phyloP scores from a whole-genome alignment of 2,329 filamentous ascomycete genomes.

The Pseudogymnoascus sp. region DNA sequence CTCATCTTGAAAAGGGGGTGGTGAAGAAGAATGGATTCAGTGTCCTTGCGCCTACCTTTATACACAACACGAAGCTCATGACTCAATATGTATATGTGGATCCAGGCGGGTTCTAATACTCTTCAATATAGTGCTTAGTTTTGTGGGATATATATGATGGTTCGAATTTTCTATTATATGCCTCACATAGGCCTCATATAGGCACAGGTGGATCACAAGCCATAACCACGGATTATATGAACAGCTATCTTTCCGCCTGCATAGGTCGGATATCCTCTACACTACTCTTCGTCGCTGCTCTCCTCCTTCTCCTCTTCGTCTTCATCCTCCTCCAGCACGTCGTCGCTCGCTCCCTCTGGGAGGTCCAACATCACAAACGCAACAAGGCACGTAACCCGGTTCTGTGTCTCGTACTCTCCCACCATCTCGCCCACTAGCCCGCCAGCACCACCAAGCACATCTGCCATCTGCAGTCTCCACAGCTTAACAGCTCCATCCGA shows the following conservation, averaged over 20 bases:
- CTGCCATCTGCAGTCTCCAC: constrained; percentile 52
- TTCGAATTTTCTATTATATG: not conserved
- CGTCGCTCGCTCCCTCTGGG: constrained; percentile 51
- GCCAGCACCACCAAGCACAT: constrained; percentile 33
- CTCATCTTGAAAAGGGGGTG: not conserved
- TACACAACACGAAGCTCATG: not conserved
- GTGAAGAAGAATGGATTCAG: not conserved
- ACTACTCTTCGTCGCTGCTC: constrained; percentile 16
- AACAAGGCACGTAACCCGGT: constrained; percentile 81
- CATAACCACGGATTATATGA: not conserved
- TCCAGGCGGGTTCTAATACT: not conserved
- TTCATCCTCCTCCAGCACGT: constrained; percentile 20
- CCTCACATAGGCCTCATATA: not conserved
- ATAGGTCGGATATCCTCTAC: constrained; percentile 4
- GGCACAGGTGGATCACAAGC: not conserved
- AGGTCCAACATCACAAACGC: constrained; percentile 76
- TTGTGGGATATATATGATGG: not conserved
- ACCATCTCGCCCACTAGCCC: constrained; percentile 46
- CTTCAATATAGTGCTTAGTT: not conserved
- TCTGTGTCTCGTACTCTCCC: constrained; percentile 75
- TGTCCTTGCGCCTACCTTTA: not conserved
- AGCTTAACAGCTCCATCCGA: constrained; percentile 81
- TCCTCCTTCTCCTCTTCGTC: constrained; percentile 22
- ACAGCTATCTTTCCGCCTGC: not conserved
- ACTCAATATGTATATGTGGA: not conserved